Base-by-base conservation (phyloP, 2,329 filamentous ascomycete species). In the Akanthomyces uredinophilus region DNA sequence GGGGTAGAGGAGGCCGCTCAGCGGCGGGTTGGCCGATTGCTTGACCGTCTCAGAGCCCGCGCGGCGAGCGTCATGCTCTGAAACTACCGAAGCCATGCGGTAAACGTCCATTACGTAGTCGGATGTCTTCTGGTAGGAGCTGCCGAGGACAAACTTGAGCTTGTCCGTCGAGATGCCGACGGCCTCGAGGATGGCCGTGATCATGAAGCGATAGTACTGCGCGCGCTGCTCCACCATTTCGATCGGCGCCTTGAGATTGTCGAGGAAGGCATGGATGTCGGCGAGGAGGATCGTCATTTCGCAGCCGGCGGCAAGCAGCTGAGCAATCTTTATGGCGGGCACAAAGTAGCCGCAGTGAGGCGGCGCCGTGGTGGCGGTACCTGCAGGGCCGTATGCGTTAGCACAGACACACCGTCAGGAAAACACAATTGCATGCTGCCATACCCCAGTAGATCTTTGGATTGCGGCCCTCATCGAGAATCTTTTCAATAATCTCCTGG, bases 41-140 rank as follows among this genome's bases (percentile, higher is more conserved):
- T 98, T 98, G 67, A 99, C 94, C 8, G 98, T 86, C 76, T 98
- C 95, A 1, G 92, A 90, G 44, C 94, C 94, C 0, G 94, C 93
- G 76, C 92, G 95, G 76, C 92, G 91, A 18, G 92, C 91, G 70
- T 95, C 87, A 71, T 93, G 87, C 76, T 92, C 87, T 16, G 87
- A 88, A 5, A 89, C 85, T 59, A 91, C 76, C 4, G 85, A 85
- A 51, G 83, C 84, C 66, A 98, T 74, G 71, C 89, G 87, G 78
- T 93, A 94, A 39, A 96, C 77, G 72, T 98, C 94, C 90, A 96
- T 95, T 64, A 88, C 85, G 78, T 97, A 98, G 47, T 87, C 82
- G 27, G 81, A 72, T 63, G 74, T 83, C 69, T 83, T 85, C 73
- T 97, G 92, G 84, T 96, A 96, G 55, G 84, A 87, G 69, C 88